Conservation (phyloP, 495 filamentous ascomycete species). For the Xylaria palmicola region DNA sequence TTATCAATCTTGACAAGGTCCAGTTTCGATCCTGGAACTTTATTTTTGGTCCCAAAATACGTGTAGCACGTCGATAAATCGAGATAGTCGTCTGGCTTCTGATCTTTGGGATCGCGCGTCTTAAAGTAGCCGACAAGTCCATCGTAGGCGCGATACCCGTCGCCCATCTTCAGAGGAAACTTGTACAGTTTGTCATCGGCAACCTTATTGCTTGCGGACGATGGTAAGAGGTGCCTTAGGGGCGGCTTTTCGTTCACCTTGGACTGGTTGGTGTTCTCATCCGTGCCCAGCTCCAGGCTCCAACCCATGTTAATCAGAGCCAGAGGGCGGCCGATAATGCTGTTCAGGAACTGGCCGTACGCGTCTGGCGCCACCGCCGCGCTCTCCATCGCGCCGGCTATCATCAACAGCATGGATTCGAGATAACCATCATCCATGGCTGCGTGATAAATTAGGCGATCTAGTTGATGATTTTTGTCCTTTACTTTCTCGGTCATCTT, state of each 20-base stretch:
- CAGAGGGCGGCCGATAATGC: not conserved
- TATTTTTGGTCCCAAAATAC: no score
- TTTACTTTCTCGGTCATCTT: not conserved
- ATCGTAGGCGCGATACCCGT: slow-evolving; percentile 33
- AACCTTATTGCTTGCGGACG: not conserved
- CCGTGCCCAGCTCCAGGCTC: not conserved
- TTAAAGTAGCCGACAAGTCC: slow-evolving; percentile 42
- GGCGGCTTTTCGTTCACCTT: not conserved
- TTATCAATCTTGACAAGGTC: not conserved
- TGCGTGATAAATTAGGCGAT: no score
- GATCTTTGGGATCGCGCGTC: not conserved
- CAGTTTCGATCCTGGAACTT: no score
- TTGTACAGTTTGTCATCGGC: slow-evolving; percentile 21
- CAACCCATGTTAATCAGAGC: not conserved
- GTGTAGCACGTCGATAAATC: not conserved
- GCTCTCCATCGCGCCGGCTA: not conserved
- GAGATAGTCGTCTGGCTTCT: not conserved
- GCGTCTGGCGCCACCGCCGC: not conserved
- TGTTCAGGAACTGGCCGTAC: not conserved
- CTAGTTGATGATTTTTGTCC: not conserved
- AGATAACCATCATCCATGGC: not conserved
- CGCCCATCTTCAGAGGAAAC: slow-evolving; percentile 42
- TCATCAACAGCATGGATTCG: not conserved
- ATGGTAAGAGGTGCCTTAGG: no score
- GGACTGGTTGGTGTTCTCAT: not conserved